Evolutionary conservation across 495 filamentous ascomycete species (phyloP), one percentile per base, ranked within the genome.

Genomic region (Neurospora sublineolata): DNA sequence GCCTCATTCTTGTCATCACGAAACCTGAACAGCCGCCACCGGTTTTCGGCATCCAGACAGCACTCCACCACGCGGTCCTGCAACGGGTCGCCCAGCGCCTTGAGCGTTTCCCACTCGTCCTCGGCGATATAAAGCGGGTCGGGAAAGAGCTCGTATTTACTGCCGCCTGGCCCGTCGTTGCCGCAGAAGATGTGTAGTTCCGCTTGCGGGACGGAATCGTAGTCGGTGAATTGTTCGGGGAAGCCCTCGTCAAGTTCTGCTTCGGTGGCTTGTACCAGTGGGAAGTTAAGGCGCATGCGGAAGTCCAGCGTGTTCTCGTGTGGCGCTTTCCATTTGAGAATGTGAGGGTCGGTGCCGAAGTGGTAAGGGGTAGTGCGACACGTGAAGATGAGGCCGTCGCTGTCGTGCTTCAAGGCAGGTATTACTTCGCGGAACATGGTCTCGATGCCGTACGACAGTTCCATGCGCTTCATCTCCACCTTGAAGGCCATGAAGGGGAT

Each of bases 331-430:
- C 95, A 99, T 81, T 99, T 99, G 30, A 99, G 84, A 73, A 97
- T 97, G 76, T 94, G 90, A 46, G 87, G 87, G 79, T 99, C 95
- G 8, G 95, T 98, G 74, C 95, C 95, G 70, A 90, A 90, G 74
- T 89, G 88, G 83, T 99, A 99, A 2, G 91, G 88, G 37, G 90
- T 91, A 73, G 86, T 90, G 70, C 92, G 89, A 79, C 94, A 97
- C 40, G 95, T 97, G 83, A 99, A 99, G 77, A 99, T 96, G 23
- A 99, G 86, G 37, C 95, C 95, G 80, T 99, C 95, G 76, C 96
- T 97, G 40, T 95, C 93, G 78, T 99, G 95, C 72, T 88, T 90
- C 12, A 99, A 86, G 37, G 86, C 88, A 0, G 93, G 94, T 18
- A 99, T 89, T 60, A 94, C 87, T 46, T 92, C 84, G 70, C 87